Evolutionary conservation across 2,329 filamentous ascomycete genomes (phyloP), one percentile per base, ranked within the genome.

Genomic region (Periconia macrospinosa): DNA sequence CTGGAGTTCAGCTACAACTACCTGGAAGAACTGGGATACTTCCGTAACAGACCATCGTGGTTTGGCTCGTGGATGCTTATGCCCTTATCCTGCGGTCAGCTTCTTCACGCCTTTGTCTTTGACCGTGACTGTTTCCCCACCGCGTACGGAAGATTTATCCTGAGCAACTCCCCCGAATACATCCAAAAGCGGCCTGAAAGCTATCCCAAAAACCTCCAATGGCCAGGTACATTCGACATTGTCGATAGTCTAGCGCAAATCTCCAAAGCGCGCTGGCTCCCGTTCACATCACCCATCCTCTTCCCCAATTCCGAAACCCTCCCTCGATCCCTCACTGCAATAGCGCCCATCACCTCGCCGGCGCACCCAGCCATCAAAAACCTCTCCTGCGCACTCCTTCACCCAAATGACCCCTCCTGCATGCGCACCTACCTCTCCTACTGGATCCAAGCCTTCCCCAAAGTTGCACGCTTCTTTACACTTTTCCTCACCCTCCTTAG

Each of bases 1-100:
- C 78, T 95, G 37, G 93, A 99, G 70, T 94, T 93, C 62, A 81
- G 84, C 5, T 97, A 92, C 81, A 96, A 96, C 71, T 81, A 87
- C 18, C 81, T 91, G 6, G 90, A 96, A 68, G 86, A 88, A 43
- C 86, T 89, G 30, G 80, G 79, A 41, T 85, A 80, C 65, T 78
- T 88, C 55, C 83, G 83, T 65, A 82, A 86, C 61, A 83, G 87
- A 61, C 92, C 92, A 0, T 88, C 85, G 85, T 81, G 79, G 79
- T 77, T 81, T 49, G 78, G 79, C 7, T 79, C 76, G 52, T 81
- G 79, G 79, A 62, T 81, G 61, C 63, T 81, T 27, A 80, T 81
- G 77, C 79, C 79, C 0, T 67, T 79, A 11, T 72, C 77, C 2
- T 79, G 73, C 47, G 79, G 78, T 1, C 79, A 81, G 51, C 64